Evolutionary conservation across 2,329 filamentous ascomycete genomes (phyloP).

Genomic region (Colletotrichum chrysophilum): DNA sequence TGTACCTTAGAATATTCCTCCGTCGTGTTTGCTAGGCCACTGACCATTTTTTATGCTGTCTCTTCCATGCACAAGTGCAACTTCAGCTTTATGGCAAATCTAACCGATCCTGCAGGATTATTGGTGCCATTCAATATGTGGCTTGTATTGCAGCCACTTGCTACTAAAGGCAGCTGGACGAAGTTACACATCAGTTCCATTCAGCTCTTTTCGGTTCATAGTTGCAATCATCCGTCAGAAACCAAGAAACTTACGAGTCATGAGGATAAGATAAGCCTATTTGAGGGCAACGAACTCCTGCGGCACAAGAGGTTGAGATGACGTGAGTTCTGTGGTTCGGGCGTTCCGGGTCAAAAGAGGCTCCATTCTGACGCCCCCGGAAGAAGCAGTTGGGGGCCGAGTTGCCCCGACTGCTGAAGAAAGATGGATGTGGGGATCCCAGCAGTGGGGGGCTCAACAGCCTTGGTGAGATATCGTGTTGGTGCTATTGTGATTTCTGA

Average conservation of each 20-base stretch:
- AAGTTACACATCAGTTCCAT: background rate
- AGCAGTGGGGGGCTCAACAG: background rate
- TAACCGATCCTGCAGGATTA: background rate
- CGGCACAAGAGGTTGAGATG: background rate
- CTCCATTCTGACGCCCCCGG: background rate
- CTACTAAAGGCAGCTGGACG: background rate
- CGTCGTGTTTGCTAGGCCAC: background rate
- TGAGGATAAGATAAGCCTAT: background rate
- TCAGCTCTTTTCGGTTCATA: background rate
- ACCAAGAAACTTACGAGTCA: background rate
- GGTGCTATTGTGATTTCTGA: background rate
- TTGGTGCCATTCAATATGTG: background rate
- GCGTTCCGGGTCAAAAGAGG: background rate
- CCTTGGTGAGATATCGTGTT: background rate
- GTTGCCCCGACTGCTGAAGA: background rate
- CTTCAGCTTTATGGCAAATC: background rate
- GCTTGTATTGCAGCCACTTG: background rate
- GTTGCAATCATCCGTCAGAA: background rate
- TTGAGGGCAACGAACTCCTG: background rate
- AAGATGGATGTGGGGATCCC: background rate
- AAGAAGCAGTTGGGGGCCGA: background rate
- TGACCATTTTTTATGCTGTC: background rate
- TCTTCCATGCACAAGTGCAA: background rate
- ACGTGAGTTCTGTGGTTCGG: background rate
- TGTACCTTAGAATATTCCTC: background rate